phyloP scores from a whole-genome alignment of 768 basidiomycete genomes.

The Sporobolomyces pararoseus region DNA sequence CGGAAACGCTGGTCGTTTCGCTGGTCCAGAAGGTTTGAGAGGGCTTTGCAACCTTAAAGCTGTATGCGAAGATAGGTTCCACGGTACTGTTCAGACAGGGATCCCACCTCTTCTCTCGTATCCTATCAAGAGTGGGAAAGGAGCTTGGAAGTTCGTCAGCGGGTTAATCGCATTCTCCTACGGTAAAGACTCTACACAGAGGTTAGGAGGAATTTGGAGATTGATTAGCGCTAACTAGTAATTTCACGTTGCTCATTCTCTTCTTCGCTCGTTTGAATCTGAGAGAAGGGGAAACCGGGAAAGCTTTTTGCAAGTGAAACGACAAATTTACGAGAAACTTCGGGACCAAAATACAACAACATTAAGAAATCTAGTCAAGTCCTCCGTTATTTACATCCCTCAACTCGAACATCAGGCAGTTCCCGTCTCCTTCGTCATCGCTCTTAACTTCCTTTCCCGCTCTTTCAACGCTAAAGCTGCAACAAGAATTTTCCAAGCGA shows the following conservation, averaged over 20 bases:
- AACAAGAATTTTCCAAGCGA: conserved; percentile 37
- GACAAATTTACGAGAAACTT: too few species aligned
- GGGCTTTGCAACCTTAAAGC: conserved; percentile 83
- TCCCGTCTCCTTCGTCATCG: background rate
- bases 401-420: background rate
- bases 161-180: conserved; percentile 32
- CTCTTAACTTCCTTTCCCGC: background rate
- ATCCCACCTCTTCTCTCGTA: conserved; percentile 86
- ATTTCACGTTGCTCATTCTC: background rate
- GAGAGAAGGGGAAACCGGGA: background rate
- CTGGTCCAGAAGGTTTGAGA: conserved; percentile 88
- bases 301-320: too few species aligned
- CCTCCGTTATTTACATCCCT: background rate
- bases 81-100: conserved; percentile 71
- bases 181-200: conserved; percentile 1
- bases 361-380: background rate
- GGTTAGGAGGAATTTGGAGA: conserved; percentile 7
- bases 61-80: conserved; percentile 79
- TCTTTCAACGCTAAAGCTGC: conserved; percentile 31
- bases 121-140: conserved; percentile 61
- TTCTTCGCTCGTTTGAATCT: background rate
- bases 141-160: conserved; percentile 35
- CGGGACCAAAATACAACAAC: background rate
- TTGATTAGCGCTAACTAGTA: conserved; percentile 17
- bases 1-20: conserved; percentile 84